These are phyloP conservation scores for Alternaria postmessia DNA, from an alignment of 2,329 filamentous ascomycete species.

Conservation along the genomic window DNA sequence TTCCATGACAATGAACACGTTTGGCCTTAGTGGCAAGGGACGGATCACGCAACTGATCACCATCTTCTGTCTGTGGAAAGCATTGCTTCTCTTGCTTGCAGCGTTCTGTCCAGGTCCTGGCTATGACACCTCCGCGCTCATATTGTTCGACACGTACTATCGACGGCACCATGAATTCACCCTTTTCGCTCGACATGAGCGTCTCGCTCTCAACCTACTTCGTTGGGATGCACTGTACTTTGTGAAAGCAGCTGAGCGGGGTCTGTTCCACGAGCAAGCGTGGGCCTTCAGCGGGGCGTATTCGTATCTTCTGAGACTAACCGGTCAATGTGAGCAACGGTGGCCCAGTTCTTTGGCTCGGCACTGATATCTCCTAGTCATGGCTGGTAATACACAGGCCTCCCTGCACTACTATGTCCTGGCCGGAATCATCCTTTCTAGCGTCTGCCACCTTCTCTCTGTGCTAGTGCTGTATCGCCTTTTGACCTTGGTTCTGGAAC, in stretches of 20 bases:
- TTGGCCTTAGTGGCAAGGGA: background rate
- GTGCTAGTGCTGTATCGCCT: constrained; percentile 76
- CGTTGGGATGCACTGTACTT: constrained; percentile 88
- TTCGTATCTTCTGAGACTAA: constrained; percentile 55
- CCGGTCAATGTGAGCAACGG: constrained; percentile 51
- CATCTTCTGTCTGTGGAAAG: constrained; percentile 72
- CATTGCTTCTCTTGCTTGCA: constrained; percentile 69
- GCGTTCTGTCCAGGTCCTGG: constrained; percentile 65
- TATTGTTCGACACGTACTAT: constrained; percentile 52
- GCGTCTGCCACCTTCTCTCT: constrained; percentile 78
- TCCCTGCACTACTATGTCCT: constrained; percentile 50
- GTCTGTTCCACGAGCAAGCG: constrained; percentile 80
- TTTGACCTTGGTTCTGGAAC: constrained; percentile 60
- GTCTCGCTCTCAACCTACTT: constrained; percentile 66
- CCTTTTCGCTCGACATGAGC: constrained; percentile 27
- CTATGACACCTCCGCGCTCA: constrained; percentile 80
- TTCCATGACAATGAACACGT: constrained; percentile 8
- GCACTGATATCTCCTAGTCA: constrained; percentile 47
- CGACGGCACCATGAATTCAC: constrained; percentile 29
- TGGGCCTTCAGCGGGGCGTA: constrained; percentile 79
- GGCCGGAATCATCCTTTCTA: constrained; percentile 72
- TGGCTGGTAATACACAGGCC: constrained; percentile 20
- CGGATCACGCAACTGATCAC: constrained; percentile 18
- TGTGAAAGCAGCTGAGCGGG: constrained; percentile 66
- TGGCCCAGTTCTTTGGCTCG: constrained; percentile 7